A percentile compares a stretch with the other conserved stretches of the same genome.
phyloP scores from a whole-genome alignment of 208 protist species.

The Leishmania aethiopica region DNA sequence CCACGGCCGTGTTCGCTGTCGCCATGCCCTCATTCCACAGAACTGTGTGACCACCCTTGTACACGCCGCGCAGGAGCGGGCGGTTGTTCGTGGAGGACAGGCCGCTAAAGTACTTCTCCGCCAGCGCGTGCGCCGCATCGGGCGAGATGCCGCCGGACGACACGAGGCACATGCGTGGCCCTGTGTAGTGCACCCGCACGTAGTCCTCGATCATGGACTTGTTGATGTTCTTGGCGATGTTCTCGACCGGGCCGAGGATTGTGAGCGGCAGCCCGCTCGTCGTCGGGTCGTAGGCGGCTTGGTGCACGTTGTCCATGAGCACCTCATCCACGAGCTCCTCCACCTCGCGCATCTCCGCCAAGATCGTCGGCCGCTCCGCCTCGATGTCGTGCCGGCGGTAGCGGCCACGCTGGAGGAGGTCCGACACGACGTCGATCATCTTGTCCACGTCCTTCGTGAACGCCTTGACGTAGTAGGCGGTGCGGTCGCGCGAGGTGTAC shows the following conservation, averaged over 20 bases:
- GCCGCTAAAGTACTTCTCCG: constrained; percentile 89
- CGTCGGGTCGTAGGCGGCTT: constrained; percentile 92
- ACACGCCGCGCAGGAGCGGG: constrained; percentile 50
- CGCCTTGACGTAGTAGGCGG: constrained; percentile 96
- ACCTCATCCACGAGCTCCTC: constrained; percentile 95
- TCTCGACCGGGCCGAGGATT: constrained; percentile 97
- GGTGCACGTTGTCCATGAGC: constrained; percentile 97
- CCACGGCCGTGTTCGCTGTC: constrained; percentile 81
- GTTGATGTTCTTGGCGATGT: constrained; percentile 94
- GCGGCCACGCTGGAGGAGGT: constrained; percentile 96
- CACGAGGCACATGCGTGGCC: constrained; percentile 96
- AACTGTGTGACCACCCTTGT: constrained; percentile 71
- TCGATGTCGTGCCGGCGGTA: constrained; percentile 89
- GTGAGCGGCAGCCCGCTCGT: constrained; percentile 94
- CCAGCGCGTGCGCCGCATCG: constrained; percentile 91
- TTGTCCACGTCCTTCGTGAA: constrained; percentile 94
- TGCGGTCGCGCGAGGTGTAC: constrained; percentile 98
- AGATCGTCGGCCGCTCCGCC: constrained; percentile 95
- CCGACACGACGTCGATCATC: constrained; percentile 96
- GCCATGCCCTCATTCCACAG: constrained; percentile 84
- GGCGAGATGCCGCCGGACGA: constrained; percentile 96
- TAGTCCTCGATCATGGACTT: constrained; percentile 91
- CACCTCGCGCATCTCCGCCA: constrained; percentile 97
- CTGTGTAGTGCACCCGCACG: constrained; percentile 97
- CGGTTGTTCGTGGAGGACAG: constrained; percentile 75